Base-by-base conservation (phyloP, 2,329 filamentous ascomycete genomes). In the Paraphoma sp. region DNA sequence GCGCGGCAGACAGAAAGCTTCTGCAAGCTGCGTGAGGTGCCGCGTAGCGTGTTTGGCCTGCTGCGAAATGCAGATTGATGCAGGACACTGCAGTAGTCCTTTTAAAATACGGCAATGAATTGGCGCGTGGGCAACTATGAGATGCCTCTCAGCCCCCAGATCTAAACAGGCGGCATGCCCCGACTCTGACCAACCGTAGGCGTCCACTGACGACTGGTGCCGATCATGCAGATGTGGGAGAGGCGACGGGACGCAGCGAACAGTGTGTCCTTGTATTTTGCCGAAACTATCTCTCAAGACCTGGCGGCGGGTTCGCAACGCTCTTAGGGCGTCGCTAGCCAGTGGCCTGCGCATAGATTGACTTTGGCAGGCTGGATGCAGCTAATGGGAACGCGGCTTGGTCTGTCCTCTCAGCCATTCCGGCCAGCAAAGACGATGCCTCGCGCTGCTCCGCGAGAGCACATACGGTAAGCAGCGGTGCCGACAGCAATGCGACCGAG, bases 381-480 rank as follows among this genome's bases (percentile, higher is more conserved):
- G 63, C 59, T 64, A 62, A 58, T 60, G 56, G 23, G 69, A 72
- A 69, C 68, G 65, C 65, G 54, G 49, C 53, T 64, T 60, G 70
- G 61, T 66, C 66, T 69, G 68, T 65, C 63, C 60, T 49, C 57
- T 51, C 64, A 63, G 60, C 54, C 46, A 49, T 59, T 60, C 43
- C 54, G 51, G 53, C 53, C 45, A 57, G 54, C 56, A 53, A 60
- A 59, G 59, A 64, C 51, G 63, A 62, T 64, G 60, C 49, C 45
- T 51, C 60, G 53, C 52, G 57, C 60, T 61, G 57, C 57, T 58
- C 53, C 52, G 82, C 81, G 87, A 87, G 89, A 59, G 83, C 51
- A 62, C 52, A 51, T 53, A 36, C 33, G 33, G 33, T 36, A 53
- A 52, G 54, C 51, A 45, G 55, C 54, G 50, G 51, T 53, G 54